These are phyloP conservation scores for Atkinsonella texensis DNA, from an alignment of 2,329 filamentous ascomycete species.

Conservation along the genomic window DNA sequence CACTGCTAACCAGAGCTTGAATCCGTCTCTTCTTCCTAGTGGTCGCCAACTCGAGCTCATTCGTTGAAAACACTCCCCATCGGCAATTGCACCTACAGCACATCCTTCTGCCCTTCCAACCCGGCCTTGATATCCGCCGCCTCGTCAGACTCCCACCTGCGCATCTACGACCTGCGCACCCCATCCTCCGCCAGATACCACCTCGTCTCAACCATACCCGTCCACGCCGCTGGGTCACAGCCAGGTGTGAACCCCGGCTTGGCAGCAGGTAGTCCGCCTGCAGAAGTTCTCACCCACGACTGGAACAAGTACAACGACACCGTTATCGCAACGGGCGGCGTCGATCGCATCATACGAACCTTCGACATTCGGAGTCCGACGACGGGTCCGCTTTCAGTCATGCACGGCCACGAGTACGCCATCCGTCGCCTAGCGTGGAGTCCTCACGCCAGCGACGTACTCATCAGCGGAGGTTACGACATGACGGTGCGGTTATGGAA, in stretches of 20 bases:
- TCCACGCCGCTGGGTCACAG: constrained; percentile 54
- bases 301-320: constrained; percentile 97
- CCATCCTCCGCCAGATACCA: constrained; percentile 81
- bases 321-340: constrained; percentile 76
- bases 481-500: constrained; percentile 96
- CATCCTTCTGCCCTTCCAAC: constrained; percentile 81
- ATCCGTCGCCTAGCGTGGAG: constrained; percentile 81
- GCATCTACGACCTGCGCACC: constrained; percentile 83
- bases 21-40: constrained; percentile 31
- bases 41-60: constrained; percentile 65
- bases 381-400: constrained; percentile 57
- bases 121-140: constrained; percentile 78
- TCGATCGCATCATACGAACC: constrained; percentile 75
- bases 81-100: constrained; percentile 87
- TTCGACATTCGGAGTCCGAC: constrained; percentile 77
- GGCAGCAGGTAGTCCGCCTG: constrained; percentile 42
- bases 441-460: constrained; percentile 78
- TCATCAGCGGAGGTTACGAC: constrained; percentile 88
- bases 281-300: constrained; percentile 86
- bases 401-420: constrained; percentile 85
- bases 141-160: constrained; percentile 76
- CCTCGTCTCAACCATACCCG: constrained; percentile 69
- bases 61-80: constrained; percentile 80
- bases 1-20: neutral
- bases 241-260: constrained; percentile 19